These are phyloP conservation scores for Aspergillus quadrilineatus DNA, from an alignment of 2,329 filamentous ascomycete species.

Conservation along the genomic window DNA sequence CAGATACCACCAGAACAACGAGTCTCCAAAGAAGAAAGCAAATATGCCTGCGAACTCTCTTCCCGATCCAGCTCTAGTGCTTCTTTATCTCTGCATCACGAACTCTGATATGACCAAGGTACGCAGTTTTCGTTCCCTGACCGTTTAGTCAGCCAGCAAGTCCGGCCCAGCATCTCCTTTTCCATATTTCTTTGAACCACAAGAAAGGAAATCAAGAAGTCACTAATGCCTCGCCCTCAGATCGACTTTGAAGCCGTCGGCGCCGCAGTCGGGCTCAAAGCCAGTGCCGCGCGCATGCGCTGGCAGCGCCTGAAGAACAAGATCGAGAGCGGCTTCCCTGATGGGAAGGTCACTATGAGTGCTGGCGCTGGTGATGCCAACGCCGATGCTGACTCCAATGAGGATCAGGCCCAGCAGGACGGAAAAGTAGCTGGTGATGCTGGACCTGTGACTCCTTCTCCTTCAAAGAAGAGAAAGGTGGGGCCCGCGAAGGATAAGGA, in stretches of 20 bases:
- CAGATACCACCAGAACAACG: background rate
- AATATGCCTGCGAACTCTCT: slow-evolving; percentile 38
- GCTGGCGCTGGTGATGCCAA: background rate
- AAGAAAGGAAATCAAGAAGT: background rate
- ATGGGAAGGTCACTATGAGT: slow-evolving; percentile 7
- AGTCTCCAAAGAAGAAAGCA: background rate
- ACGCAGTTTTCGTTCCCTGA: slow-evolving; percentile 16
- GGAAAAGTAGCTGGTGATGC: background rate
- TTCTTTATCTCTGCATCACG: slow-evolving; percentile 45
- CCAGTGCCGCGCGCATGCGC: slow-evolving; percentile 19
- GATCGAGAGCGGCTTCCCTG: slow-evolving; percentile 9
- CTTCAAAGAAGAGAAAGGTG: slow-evolving; percentile 4
- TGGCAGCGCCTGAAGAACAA: slow-evolving; percentile 17
- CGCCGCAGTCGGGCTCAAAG: slow-evolving; percentile 16
- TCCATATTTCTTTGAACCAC: background rate
- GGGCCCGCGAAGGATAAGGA: background rate
- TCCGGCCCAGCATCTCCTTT: background rate
- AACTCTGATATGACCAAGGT: slow-evolving; percentile 41
- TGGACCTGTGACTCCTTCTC: background rate
- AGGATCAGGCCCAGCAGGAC: background rate
- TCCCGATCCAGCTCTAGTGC: slow-evolving; percentile 41
- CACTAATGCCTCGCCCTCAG: slow-evolving; percentile 19
- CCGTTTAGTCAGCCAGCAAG: background rate
- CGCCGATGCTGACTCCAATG: background rate
- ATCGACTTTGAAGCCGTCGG: slow-evolving; percentile 39